A percentile compares a stretch with the other conserved stretches of the same genome.
These are phyloP conservation scores for Sodiomyces alkalinus DNA, from an alignment of 2,329 filamentous ascomycete species.

Conservation along the genomic window DNA sequence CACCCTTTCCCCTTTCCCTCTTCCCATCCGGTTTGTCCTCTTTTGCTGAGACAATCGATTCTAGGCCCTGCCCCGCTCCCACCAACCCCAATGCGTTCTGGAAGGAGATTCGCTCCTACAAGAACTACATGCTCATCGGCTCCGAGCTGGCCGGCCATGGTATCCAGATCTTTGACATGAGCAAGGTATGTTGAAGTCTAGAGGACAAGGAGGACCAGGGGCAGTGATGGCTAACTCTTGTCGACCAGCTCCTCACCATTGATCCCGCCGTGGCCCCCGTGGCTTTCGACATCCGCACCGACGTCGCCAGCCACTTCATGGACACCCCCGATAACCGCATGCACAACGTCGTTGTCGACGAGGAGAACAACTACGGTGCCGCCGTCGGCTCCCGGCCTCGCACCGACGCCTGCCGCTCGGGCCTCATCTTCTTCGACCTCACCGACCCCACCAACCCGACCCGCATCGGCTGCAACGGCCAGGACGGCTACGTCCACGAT, in stretches of 20 bases:
- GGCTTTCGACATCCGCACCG: conserved; percentile 11
- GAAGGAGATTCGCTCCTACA: conserved; percentile 20
- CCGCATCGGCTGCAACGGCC: conserved; percentile 27
- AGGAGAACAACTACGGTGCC: conserved; percentile 25
- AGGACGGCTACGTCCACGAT: conserved; percentile 36
- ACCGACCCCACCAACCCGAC: conserved; percentile 33
- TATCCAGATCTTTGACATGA: conserved; percentile 48
- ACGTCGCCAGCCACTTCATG: conserved; percentile 12
- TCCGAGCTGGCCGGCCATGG: conserved; percentile 30
- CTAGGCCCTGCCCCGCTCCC: conserved; percentile 6
- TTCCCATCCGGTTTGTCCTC: too few species aligned
- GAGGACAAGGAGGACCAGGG: accelerated
- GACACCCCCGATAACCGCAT: conserved; percentile 18
- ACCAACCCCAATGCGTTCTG: conserved; percentile 11
- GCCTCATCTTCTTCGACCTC: conserved; percentile 40
- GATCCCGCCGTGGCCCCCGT: conserved; percentile 17
- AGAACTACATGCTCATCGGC: conserved; percentile 18
- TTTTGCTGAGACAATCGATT: too few species aligned
- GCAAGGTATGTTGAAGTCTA: neutral
- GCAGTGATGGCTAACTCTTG: neutral
- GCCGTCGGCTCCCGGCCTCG: conserved; percentile 11
- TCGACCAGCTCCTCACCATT: conserved; percentile 18
- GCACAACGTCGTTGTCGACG: conserved; percentile 29
- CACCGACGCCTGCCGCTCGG: conserved; percentile 32
- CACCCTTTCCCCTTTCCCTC: neutral